These are phyloP conservation scores for Nematodospora anomalae DNA, from an alignment of 1,139 yeast genomes.

Conservation along the genomic window DNA sequence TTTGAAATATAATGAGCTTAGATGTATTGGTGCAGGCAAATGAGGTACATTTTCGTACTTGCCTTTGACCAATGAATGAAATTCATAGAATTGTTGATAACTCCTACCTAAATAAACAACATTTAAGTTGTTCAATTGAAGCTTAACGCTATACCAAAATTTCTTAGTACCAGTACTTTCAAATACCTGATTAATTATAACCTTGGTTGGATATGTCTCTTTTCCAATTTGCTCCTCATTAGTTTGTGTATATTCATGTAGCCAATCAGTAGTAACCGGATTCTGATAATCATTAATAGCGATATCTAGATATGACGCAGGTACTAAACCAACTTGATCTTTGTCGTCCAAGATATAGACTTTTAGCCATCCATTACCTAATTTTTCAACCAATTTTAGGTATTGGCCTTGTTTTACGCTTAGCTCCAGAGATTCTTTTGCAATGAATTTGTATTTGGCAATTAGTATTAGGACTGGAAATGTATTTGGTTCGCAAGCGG, in stretches of 20 bases:
- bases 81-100: constrained; percentile 38
- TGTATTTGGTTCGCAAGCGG: neutral
- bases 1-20: constrained; percentile 6
- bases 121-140: constrained; percentile 21
- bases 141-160: constrained; percentile 37
- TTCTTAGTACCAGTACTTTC: constrained; percentile 14
- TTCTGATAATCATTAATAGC: constrained; percentile 34
- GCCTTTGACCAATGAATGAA: constrained; percentile 20
- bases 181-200: constrained; percentile 11
- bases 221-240: constrained; percentile 6
- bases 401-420: constrained; percentile 30
- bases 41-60: constrained; percentile 29
- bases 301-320: constrained; percentile 38
- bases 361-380: constrained; percentile 40
- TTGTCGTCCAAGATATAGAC: constrained; percentile 33
- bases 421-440: constrained; percentile 30
- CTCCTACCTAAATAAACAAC: constrained; percentile 29
- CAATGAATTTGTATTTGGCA: constrained; percentile 32
- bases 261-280: constrained; percentile 35
- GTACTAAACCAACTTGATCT: constrained; percentile 31
- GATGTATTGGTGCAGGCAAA: constrained; percentile 37
- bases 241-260: constrained; percentile 17
- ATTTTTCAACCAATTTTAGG: constrained; percentile 31
- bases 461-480: constrained; percentile 19
- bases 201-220: neutral